Conservation (phyloP, 345 rosid species). For the Hypericum androsaemum region DNA sequence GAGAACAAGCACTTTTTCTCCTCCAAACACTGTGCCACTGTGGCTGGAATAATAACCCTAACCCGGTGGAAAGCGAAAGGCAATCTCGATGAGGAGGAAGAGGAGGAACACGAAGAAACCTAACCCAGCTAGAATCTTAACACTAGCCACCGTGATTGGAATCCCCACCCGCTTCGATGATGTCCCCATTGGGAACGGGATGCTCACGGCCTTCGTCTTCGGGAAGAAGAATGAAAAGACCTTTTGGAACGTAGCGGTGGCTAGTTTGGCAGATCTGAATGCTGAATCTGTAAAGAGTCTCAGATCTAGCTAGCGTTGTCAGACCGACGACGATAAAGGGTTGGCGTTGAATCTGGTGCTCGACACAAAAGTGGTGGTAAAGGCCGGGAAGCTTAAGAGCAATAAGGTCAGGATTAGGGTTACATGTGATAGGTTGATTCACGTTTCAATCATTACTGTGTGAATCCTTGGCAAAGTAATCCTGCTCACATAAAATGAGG, state of each 20-base stretch:
- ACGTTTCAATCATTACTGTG: too few relatives aligned
- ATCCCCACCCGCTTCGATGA: conserved; percentile 26
- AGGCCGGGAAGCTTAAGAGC: conserved; percentile 46
- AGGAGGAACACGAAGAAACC: too few relatives aligned
- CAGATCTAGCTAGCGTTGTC: conserved; percentile 79
- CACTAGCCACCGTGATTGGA: too few relatives aligned
- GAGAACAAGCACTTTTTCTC: too few relatives aligned
- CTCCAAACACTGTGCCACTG: too few relatives aligned
- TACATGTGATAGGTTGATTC: conserved; percentile 53
- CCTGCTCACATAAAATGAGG: too few relatives aligned
- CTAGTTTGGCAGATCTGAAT: conserved; percentile 50
- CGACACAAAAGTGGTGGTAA: conserved; percentile 58
- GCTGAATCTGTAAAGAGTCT: conserved; percentile 44
- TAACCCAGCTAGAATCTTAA: too few relatives aligned
- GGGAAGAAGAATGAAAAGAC: conserved; percentile 48
- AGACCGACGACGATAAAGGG: conserved; percentile 37
- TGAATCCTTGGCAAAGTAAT: too few relatives aligned
- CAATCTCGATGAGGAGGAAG: too few relatives aligned
- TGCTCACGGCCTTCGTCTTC: conserved; percentile 47
- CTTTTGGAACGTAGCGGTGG: conserved; percentile 41
- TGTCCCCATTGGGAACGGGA: conserved; percentile 61
- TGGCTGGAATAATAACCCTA: too few relatives aligned
- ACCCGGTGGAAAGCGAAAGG: too few relatives aligned
- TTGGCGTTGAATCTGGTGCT: conserved; percentile 42
- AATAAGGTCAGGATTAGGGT: conserved; percentile 75